phyloP scores from a whole-genome alignment of 306 rosid genomes.

The Ormosia semicastrata region DNA sequence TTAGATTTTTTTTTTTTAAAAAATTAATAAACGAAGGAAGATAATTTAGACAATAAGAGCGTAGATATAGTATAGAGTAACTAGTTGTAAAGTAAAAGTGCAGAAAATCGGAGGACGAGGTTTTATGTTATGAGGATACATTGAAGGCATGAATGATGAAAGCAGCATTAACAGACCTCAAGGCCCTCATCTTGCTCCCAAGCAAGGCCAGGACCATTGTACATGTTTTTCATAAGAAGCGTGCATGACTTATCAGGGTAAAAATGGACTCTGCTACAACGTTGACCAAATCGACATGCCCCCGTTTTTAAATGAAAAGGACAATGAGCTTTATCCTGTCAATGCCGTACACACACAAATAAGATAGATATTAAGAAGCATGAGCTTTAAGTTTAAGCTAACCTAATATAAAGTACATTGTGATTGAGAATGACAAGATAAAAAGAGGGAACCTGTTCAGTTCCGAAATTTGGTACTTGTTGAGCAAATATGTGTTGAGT shows the following conservation, averaged over 20 bases:
- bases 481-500: constrained; percentile 44
- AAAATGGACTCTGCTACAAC: constrained; percentile 94
- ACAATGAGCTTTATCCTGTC: constrained; percentile 93
- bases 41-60: no score
- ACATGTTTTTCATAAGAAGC: constrained; percentile 85
- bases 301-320: constrained; percentile 96
- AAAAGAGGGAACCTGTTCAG: constrained; percentile 60
- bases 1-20: no score
- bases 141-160: constrained; percentile 33
- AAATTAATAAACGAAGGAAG: no score
- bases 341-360: neutral
- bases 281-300: constrained; percentile 93
- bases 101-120: neutral
- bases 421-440: neutral
- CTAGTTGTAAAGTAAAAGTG: neutral
- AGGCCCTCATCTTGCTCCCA: constrained; percentile 98
- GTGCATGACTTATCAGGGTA: constrained; percentile 81
- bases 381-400: neutral
- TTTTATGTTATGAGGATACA: constrained; percentile 60
- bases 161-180: constrained; percentile 92
- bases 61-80: no score
- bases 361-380: neutral
- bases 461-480: constrained; percentile 89
- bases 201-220: constrained; percentile 91
- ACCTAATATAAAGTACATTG: neutral